Evolutionary conservation across 768 basidiomycete genomes (phyloP), one percentile per base, ranked within the genome.

Genomic region (Rhizopogon vesiculosus): DNA sequence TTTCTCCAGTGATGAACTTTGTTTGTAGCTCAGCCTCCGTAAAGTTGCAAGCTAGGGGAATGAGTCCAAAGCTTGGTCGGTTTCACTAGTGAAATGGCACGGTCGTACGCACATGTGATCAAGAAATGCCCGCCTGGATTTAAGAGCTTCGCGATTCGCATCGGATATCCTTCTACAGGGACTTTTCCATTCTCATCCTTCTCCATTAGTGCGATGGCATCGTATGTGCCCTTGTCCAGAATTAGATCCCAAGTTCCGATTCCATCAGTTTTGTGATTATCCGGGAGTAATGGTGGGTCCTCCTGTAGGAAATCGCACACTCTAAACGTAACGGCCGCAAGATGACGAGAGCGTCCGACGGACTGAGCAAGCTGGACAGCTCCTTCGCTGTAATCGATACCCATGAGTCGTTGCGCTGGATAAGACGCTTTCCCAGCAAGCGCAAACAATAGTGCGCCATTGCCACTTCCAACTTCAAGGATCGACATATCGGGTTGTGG

Each of bases 161-260:
- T 62, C 3, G 87, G 88, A 66, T 93, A 93, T 16, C 63, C 66
- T n/a, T 74, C 69, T 0, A 79, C 79, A 1, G 86, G 85, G 1
- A 78, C 73, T 42, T 61, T 66, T 19, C 85, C 88, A 39, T 67
- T 61, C 5, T 70, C 75, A 42, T 85, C 83, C 63, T 82, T 84
- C 53, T 77, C 76, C 49, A 80, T 85, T 40, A 93, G 70, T 0
- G 89, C 87, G 49, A 93, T 91, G 5, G 91, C 90, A 63, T 93
- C 91, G 63, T 84, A 91, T 0, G 91, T 93, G n/a, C 91, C 91
- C 67, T 93, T 93, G 70, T 93, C 91, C 54, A 93, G 64, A 15
- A 93, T 64, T 6, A 92, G 70, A 64, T 91, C 87, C 91, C 91
- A 93, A 9, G 65, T 56, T 3, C 60, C 56, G 4, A 58, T 59